These are phyloP conservation scores for Venustampulla echinocandica DNA, from an alignment of 495 filamentous ascomycete genomes.

Conservation along the genomic window DNA sequence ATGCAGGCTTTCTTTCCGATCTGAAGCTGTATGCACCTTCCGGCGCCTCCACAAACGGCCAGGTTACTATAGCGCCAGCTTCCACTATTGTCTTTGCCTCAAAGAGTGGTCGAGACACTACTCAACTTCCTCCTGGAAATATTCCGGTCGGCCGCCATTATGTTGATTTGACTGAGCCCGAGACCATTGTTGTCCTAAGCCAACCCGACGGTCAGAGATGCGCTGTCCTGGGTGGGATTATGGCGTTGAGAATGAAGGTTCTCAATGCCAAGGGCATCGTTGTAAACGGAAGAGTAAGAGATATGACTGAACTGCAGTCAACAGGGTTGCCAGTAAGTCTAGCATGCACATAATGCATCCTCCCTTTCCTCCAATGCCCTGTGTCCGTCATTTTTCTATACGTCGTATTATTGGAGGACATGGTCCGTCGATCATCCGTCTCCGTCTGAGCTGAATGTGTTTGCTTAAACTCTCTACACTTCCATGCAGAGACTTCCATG, in stretches of 20 bases:
- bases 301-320: conserved; percentile 43
- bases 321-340: conserved; percentile 39
- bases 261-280: conserved; percentile 44
- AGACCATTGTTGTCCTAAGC: conserved; percentile 48
- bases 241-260: conserved; percentile 52
- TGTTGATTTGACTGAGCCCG: conserved; percentile 45
- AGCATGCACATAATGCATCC: background rate
- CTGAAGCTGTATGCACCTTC: conserved; percentile 28
- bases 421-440: too few species aligned
- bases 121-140: conserved; percentile 22
- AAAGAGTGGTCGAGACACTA: conserved; percentile 25
- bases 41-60: background rate
- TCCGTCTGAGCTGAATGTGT: too few species aligned
- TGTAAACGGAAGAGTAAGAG: conserved; percentile 53
- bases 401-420: too few species aligned
- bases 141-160: conserved; percentile 44
- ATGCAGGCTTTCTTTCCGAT: conserved; percentile 54
- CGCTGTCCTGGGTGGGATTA: conserved; percentile 60
- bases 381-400: too few species aligned
- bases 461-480: background rate
- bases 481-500: too few species aligned
- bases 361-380: too few species aligned
- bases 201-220: conserved; percentile 52
- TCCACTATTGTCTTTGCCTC: conserved; percentile 56
- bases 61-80: conserved; percentile 42